Evolutionary conservation across 1,284 basidiomycete genomes (phyloP), one percentile per base, ranked within the genome.

Genomic region (Moesziomyces antarcticus): DNA sequence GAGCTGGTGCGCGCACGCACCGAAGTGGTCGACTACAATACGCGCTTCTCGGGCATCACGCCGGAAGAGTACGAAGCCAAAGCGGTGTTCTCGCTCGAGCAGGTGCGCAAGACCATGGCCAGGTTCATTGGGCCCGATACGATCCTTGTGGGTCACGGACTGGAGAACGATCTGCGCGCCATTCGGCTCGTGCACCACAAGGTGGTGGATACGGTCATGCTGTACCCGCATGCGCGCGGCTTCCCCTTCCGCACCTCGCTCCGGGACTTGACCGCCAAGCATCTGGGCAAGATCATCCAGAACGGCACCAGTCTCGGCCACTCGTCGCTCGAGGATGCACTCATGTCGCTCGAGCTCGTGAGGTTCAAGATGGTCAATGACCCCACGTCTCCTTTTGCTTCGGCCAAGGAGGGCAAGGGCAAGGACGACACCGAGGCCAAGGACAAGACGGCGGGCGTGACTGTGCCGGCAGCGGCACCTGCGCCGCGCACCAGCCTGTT

Each of bases 131-230:
- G 63, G 20, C 64, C 64, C 21, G 44, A 76, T 27, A 83, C 81
- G 18, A 62, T 83, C 25, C 58, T 83, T 1, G 73, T 80, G n/a
- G 81, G 81, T 0, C 81, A 83, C 42, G 79, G 81, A 0, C 54
- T 83, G 3, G 81, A 83, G 52, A 83, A 83, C 49, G 81, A 83
- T 57, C 51, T 83, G 41, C 62, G 71, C 13, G 81, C 81, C 0
- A 62, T 83, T 8, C 58, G 81, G 5, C 49, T 82, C 20, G 67
- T 81, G 35, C 82, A 83, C 50, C 43, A 67, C 27, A 71, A 68
- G 37, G 55, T 83, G 18, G 71, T 78, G 9, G 80, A 82, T 48
- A 80, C 79, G 21, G 74, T 73, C 45, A 74, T 80, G 56, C 73
- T 83, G 5, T 83, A 70, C 33, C 75, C 73, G 5, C 82, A 83